A percentile compares a stretch with the other conserved stretches of the same genome.
Conservation (phyloP, 2,329 filamentous ascomycete species). For the Colletotrichum sojae region DNA sequence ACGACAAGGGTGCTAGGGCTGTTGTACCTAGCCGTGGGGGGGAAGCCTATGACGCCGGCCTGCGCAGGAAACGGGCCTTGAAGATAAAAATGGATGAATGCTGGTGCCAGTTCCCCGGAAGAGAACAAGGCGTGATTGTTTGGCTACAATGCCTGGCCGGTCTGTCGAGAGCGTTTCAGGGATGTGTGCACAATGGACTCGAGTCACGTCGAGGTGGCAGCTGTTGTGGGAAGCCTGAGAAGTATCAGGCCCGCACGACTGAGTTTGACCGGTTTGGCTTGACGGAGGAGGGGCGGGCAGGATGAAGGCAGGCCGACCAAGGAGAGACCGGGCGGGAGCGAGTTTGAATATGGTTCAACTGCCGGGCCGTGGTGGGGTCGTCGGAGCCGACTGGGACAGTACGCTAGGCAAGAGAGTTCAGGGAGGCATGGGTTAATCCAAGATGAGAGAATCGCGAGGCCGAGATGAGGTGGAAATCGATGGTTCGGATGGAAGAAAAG, state of each 20-base stretch:
- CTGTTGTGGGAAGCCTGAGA: not conserved
- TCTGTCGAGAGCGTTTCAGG: no score
- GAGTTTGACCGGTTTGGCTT: not conserved
- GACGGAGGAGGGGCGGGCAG: no score
- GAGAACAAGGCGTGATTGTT: no score
- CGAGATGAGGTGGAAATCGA: conserved; percentile 6
- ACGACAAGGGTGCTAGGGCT: no score
- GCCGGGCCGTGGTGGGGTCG: conserved; percentile 37
- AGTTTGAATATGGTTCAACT: conserved; percentile 4
- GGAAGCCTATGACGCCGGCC: no score
- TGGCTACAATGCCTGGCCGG: no score
- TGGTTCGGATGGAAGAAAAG: conserved; percentile 28
- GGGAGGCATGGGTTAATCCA: conserved; percentile 20
- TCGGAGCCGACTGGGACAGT: conserved; percentile 26
- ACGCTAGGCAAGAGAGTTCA: conserved; percentile 3
- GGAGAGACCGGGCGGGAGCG: not conserved
- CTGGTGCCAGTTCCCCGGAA: no score
- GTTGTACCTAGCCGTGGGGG: no score
- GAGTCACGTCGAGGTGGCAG: not conserved
- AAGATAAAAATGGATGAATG: no score
- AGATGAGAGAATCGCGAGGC: conserved; percentile 8
- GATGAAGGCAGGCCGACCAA: not conserved
- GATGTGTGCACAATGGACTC: no score
- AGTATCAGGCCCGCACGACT: not conserved
- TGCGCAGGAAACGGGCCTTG: no score